A percentile compares a stretch with the other conserved stretches of the same genome.
Conservation (phyloP, 2,329 filamentous ascomycete species). For the Bipolaris gigantea region DNA sequence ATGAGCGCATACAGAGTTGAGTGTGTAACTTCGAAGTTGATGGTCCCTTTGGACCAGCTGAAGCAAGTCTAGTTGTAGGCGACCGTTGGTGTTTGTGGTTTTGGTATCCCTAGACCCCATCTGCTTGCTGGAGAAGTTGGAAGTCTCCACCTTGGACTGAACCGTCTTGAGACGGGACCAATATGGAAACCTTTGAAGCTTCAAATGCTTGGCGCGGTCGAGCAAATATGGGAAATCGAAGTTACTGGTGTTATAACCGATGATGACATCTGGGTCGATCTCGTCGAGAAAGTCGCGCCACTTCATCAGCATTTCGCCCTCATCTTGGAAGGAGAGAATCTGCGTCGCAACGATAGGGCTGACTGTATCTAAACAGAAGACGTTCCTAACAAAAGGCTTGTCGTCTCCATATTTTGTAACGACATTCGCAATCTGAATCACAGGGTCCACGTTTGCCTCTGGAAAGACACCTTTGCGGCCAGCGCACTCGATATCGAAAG, state of each 20-base stretch:
- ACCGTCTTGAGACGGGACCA: conserved; percentile 79
- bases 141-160: conserved; percentile 71
- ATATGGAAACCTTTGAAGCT: conserved; percentile 77
- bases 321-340: conserved; percentile 77
- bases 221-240: conserved; percentile 98
- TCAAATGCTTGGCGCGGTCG: conserved; percentile 82
- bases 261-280: conserved; percentile 95
- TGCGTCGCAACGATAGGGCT: conserved; percentile 95
- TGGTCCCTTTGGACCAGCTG: conserved; percentile 94
- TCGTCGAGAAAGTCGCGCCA: conserved; percentile 90
- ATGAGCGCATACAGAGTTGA: conserved; percentile 94
- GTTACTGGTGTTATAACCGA: conserved; percentile 97
- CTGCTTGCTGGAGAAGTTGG: conserved; percentile 95
- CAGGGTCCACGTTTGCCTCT: conserved; percentile 85
- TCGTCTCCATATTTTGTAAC: conserved; percentile 93
- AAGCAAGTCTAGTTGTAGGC: conserved; percentile 89
- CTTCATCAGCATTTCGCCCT: conserved; percentile 85
- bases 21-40: conserved; percentile 91
- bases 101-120: conserved; percentile 97
- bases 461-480: conserved; percentile 97
- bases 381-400: conserved; percentile 94
- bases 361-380: conserved; percentile 91
- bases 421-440: conserved; percentile 97
- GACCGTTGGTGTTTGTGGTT: conserved; percentile 89
- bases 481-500: conserved; percentile 98